phyloP scores from a whole-genome alignment of 2,329 filamentous ascomycete genomes.

The Penicillium paneum region DNA sequence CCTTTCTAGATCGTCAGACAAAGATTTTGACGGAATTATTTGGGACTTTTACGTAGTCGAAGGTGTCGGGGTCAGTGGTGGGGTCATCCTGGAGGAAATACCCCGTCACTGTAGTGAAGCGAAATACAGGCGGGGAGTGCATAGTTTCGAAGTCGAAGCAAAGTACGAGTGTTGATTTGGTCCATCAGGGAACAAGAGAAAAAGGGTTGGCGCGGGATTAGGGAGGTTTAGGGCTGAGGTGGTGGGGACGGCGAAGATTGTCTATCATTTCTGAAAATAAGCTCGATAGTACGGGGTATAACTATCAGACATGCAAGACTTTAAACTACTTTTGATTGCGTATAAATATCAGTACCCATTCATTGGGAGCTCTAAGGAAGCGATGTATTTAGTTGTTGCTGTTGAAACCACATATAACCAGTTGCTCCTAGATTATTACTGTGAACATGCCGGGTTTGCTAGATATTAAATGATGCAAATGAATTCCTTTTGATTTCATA shows the following conservation, averaged over 20 bases:
- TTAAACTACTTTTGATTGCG: background rate
- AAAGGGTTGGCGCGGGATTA: background rate
- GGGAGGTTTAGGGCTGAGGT: constrained; percentile 4
- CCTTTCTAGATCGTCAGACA: constrained; percentile 25
- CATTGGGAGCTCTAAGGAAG: background rate
- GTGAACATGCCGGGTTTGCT: too few relatives aligned
- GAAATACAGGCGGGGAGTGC: constrained; percentile 20
- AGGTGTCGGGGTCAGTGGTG: constrained; percentile 45
- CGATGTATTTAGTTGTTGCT: background rate
- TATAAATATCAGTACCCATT: background rate
- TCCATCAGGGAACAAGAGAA: background rate
- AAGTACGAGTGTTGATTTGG: background rate
- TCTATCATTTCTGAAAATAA: too few relatives aligned
- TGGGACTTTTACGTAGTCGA: constrained; percentile 48
- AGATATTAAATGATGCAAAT: background rate
- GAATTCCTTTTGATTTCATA: background rate
- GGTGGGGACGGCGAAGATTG: background rate
- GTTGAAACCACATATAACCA: background rate
- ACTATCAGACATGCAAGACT: background rate
- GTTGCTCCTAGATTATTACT: background rate
- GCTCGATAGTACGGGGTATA: background rate
- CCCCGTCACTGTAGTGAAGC: constrained; percentile 44
- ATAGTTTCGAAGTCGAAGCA: background rate
- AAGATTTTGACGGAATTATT: background rate
- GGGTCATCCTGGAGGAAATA: constrained; percentile 53